These are phyloP conservation scores for Colletotrichum destructivum DNA, from an alignment of 2,329 filamentous ascomycete species.

Conservation along the genomic window DNA sequence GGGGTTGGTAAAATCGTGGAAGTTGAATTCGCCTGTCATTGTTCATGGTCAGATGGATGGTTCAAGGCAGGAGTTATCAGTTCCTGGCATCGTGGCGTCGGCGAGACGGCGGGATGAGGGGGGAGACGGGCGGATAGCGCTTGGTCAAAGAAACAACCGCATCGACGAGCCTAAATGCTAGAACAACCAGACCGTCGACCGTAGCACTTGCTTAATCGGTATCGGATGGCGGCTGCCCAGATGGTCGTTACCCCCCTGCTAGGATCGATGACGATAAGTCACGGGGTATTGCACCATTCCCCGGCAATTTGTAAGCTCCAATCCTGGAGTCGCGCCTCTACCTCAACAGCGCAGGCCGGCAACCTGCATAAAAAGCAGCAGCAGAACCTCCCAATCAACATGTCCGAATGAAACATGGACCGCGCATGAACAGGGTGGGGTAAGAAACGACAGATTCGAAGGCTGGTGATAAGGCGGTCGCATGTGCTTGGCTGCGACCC, in stretches of 20 bases:
- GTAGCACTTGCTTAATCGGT: conserved; percentile 40
- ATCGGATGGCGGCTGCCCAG: conserved; percentile 38
- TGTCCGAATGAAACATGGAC: conserved; percentile 37
- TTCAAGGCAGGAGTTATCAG: conserved; percentile 37
- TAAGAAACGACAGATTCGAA: conserved; percentile 28
- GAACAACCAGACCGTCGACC: conserved; percentile 25
- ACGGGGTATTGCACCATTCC: conserved; percentile 75
- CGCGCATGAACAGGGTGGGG: conserved; percentile 41
- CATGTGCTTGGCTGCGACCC: conserved; percentile 36
- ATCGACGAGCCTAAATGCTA: conserved; percentile 38
- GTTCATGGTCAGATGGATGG: conserved; percentile 47
- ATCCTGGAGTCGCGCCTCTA: conserved; percentile 46
- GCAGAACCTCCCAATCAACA: conserved; percentile 51
- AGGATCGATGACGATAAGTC: conserved; percentile 57
- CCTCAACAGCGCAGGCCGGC: conserved; percentile 43
- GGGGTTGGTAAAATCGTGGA: conserved; percentile 67
- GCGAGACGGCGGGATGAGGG: conserved; percentile 30
- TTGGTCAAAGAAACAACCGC: conserved; percentile 31
- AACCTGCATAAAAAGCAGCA: conserved; percentile 42
- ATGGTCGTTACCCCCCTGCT: conserved; percentile 41
- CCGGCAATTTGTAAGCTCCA: conserved; percentile 61
- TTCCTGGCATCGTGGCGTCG: conserved; percentile 44
- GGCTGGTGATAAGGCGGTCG: conserved; percentile 35
- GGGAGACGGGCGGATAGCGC: conserved; percentile 32
- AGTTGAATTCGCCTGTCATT: conserved; percentile 72